Conservation (phyloP, 2,329 filamentous ascomycete species). For the Onygena corvina region DNA sequence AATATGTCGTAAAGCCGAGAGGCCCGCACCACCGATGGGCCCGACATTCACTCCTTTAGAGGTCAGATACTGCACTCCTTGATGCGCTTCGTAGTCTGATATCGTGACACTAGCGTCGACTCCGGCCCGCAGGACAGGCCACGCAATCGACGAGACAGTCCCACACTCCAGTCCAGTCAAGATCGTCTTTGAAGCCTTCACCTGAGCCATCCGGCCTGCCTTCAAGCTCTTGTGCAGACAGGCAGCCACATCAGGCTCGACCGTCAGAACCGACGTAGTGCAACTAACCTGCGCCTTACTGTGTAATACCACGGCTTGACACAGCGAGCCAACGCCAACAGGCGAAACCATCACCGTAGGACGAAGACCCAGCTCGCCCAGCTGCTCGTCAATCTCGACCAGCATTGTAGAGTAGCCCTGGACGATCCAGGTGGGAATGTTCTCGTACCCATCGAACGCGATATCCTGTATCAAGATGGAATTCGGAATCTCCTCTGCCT, state of each 20-base stretch:
- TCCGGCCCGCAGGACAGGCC: slow-evolving; percentile 46
- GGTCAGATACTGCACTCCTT: slow-evolving; percentile 44
- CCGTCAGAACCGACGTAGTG: slow-evolving; percentile 44
- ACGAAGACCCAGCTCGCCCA: slow-evolving; percentile 31
- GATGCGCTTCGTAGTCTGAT: slow-evolving; percentile 51
- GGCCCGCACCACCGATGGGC: slow-evolving; percentile 50
- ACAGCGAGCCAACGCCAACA: slow-evolving; percentile 61
- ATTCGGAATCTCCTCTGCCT: slow-evolving; percentile 25
- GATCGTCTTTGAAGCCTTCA: slow-evolving; percentile 51
- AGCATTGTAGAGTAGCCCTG: slow-evolving; percentile 68
- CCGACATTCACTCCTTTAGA: slow-evolving; percentile 40
- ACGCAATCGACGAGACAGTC: slow-evolving; percentile 53
- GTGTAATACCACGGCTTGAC: slow-evolving; percentile 54
- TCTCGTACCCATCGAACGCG: slow-evolving; percentile 53
- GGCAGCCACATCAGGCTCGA: slow-evolving; percentile 56
- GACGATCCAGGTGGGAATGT: slow-evolving; percentile 61
- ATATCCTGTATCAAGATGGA: slow-evolving; percentile 57
- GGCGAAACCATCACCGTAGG: slow-evolving; percentile 47
- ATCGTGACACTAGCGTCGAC: slow-evolving; percentile 52
- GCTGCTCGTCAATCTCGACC: slow-evolving; percentile 52
- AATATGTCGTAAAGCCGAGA: slow-evolving; percentile 45
- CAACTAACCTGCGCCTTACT: slow-evolving; percentile 42
- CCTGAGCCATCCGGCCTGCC: slow-evolving; percentile 37
- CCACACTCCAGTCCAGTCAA: slow-evolving; percentile 67
- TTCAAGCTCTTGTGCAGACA: slow-evolving; percentile 41